A percentile compares a stretch with the other conserved stretches of the same genome.
phyloP scores from a whole-genome alignment of 2,329 filamentous ascomycete species.

The Calonectria henricotiae region DNA sequence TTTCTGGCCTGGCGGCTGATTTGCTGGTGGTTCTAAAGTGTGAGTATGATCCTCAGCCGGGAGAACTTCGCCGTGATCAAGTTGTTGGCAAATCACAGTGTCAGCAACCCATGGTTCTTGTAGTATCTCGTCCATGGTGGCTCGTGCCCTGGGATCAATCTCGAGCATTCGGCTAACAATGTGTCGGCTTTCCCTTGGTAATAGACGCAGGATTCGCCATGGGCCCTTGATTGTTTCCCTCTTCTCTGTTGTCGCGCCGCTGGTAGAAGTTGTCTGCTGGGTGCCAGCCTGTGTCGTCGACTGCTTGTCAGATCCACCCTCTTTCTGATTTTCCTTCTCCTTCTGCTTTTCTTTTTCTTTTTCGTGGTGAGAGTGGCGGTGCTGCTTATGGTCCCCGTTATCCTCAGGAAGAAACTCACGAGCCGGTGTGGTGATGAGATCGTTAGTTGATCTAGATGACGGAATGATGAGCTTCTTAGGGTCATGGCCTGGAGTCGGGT shows the following conservation, averaged over 20 bases:
- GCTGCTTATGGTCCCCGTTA: conserved; percentile 49
- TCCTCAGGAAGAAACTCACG: conserved; percentile 61
- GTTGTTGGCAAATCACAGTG: conserved; percentile 87
- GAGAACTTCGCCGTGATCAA: conserved; percentile 79
- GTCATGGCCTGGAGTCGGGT: conserved; percentile 83
- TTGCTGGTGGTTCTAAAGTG: conserved; percentile 82
- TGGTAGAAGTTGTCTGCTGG: conserved; percentile 43
- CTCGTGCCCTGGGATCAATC: conserved; percentile 86
- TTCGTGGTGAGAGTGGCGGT: conserved; percentile 32
- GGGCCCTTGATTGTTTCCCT: conserved; percentile 92
- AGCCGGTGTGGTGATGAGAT: conserved; percentile 59
- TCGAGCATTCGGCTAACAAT: conserved; percentile 96
- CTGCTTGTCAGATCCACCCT: conserved; percentile 41
- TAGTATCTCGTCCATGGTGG: conserved; percentile 88
- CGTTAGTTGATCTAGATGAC: conserved; percentile 62
- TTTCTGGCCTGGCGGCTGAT: conserved; percentile 56
- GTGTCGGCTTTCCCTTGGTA: conserved; percentile 91
- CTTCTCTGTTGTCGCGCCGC: conserved; percentile 64
- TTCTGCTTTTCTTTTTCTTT: conserved; percentile 39
- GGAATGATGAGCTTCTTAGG: conserved; percentile 69
- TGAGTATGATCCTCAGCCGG: conserved; percentile 86
- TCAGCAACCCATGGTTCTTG: conserved; percentile 92
- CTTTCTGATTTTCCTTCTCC: conserved; percentile 45
- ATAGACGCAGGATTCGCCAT: conserved; percentile 88
- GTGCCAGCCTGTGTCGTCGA: conserved; percentile 34